phyloP scores from a whole-genome alignment of 116 monocot species.

The Thalassia testudinum region DNA sequence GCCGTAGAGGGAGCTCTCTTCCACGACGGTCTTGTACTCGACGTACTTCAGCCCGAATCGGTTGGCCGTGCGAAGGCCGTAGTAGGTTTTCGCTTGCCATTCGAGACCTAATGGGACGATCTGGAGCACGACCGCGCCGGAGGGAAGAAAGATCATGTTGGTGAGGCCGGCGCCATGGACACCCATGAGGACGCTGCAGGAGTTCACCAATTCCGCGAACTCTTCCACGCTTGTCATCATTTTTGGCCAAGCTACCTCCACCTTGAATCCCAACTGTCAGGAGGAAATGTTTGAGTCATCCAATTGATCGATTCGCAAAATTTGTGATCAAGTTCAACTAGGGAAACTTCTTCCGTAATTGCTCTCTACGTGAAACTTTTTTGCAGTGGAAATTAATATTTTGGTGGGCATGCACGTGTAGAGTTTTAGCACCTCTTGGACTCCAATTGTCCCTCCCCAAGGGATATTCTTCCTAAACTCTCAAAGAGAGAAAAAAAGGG shows the following conservation, averaged over 20 bases:
- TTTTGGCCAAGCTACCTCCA: constrained; percentile 17
- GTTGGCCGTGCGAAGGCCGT: constrained; percentile 24
- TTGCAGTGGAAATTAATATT: too few relatives aligned
- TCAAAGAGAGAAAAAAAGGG: too few relatives aligned
- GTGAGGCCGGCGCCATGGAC: constrained; percentile 73
- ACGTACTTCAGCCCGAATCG: constrained; percentile 49
- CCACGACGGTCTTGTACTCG: constrained; percentile 30
- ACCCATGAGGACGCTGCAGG: constrained; percentile 29
- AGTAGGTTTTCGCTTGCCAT: constrained; percentile 40
- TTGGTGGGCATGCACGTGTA: too few relatives aligned
- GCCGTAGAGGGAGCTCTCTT: constrained; percentile 49
- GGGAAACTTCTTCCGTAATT: too few relatives aligned
- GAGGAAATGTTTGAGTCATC: too few relatives aligned
- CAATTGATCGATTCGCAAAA: too few relatives aligned
- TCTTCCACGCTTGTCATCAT: constrained; percentile 11
- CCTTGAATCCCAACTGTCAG: constrained; percentile 23
- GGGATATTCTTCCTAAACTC: too few relatives aligned
- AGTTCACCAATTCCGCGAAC: constrained; percentile 20
- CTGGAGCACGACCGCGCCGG: constrained; percentile 45
- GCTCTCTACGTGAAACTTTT: too few relatives aligned
- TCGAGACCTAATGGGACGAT: constrained; percentile 68
- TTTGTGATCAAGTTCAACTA: too few relatives aligned
- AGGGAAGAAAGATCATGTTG: constrained; percentile 53
- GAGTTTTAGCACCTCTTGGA: too few relatives aligned
- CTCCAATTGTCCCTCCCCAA: too few relatives aligned